Conservation (phyloP, 2,329 filamentous ascomycete species). For the Massarina eburnea region DNA sequence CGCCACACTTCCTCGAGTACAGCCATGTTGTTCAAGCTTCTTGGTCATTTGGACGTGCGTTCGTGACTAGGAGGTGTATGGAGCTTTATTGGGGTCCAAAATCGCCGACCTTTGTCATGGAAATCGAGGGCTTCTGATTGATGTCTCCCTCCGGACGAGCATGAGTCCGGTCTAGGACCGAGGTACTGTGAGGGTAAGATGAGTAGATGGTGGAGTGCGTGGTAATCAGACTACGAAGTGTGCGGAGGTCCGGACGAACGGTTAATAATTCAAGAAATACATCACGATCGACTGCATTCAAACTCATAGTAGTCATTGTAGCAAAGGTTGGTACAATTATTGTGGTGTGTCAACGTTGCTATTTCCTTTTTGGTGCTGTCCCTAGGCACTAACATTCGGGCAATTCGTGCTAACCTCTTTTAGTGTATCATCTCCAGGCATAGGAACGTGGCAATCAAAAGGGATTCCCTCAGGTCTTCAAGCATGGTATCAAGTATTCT, state of each 20-base stretch:
- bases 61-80: slow-evolving; percentile 5
- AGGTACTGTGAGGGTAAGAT: background rate
- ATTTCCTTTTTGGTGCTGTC: too few species aligned
- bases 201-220: slow-evolving; percentile 3
- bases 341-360: too few species aligned
- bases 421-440: too few species aligned
- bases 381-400: too few species aligned
- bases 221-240: background rate
- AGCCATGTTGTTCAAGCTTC: background rate
- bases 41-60: slow-evolving; percentile 2
- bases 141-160: background rate
- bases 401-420: too few species aligned
- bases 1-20: slow-evolving; percentile 6
- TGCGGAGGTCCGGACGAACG: background rate
- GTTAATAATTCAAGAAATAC: slow-evolving; percentile 1
- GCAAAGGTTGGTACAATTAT: background rate
- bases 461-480: too few species aligned
- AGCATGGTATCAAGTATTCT: too few species aligned
- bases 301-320: background rate
- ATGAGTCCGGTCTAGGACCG: slow-evolving; percentile 2
- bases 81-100: background rate
- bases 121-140: slow-evolving; percentile 3
- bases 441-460: too few species aligned
- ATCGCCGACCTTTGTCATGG: slow-evolving; percentile 1
- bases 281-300: slow-evolving; percentile 3